Evolutionary conservation across 768 basidiomycete genomes (phyloP).

Genomic region (Trametes punicea): DNA sequence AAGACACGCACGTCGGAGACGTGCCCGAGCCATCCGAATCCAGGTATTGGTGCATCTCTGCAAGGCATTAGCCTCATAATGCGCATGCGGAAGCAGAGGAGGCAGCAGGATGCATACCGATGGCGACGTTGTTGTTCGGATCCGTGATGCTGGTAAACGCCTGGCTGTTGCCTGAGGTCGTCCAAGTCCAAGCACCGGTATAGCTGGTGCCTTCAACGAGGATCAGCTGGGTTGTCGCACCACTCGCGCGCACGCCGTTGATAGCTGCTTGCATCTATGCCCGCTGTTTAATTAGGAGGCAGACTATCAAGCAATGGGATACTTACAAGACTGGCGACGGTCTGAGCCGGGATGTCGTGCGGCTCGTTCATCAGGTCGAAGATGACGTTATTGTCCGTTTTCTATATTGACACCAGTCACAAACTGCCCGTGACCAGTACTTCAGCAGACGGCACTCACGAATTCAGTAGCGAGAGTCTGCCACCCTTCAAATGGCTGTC

Average conservation of each 20-base stretch:
- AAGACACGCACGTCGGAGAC: slow-evolving; percentile 48
- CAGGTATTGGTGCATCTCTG: slow-evolving; percentile 72
- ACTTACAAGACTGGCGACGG: slow-evolving; percentile 48
- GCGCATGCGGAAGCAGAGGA: background rate
- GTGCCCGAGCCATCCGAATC: slow-evolving; percentile 63
- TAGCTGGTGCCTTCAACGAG: slow-evolving; percentile 42
- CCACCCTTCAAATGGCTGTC: slow-evolving; percentile 42
- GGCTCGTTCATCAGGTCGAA: slow-evolving; percentile 72
- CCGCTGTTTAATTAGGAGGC: slow-evolving; percentile 4
- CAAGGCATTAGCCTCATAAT: background rate
- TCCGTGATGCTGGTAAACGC: slow-evolving; percentile 52
- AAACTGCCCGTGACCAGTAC: background rate
- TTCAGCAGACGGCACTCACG: slow-evolving; percentile 32
- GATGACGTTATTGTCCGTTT: slow-evolving; percentile 47
- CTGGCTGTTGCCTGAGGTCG: slow-evolving; percentile 51
- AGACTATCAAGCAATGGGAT: too few relatives aligned
- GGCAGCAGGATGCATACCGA: slow-evolving; percentile 36
- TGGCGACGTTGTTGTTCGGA: slow-evolving; percentile 59
- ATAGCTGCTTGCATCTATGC: slow-evolving; percentile 58
- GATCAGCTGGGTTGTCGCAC: slow-evolving; percentile 48
- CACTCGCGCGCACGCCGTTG: slow-evolving; percentile 59
- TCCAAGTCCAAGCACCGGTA: slow-evolving; percentile 64
- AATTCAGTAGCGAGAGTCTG: slow-evolving; percentile 52
- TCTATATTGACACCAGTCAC: too few relatives aligned
- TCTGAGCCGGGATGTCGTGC: slow-evolving; percentile 50